Conservation (phyloP, 2,329 filamentous ascomycete genomes). For the Hymenoscyphus repandus region DNA sequence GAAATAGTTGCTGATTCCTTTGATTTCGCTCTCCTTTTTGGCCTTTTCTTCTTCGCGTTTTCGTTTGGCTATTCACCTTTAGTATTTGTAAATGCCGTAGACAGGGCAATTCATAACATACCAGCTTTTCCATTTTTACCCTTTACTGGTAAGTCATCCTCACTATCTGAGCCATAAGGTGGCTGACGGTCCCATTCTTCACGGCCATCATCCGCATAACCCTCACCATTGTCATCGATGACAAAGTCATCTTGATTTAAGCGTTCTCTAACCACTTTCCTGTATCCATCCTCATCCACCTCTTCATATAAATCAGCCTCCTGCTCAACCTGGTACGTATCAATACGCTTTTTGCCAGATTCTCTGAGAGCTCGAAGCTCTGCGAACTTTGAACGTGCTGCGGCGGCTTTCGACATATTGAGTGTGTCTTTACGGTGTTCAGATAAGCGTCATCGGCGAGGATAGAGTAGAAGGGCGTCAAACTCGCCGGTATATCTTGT, state of each 20-base stretch:
- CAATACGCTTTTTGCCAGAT: conserved; percentile 85
- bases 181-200: conserved; percentile 76
- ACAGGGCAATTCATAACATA: conserved; percentile 13
- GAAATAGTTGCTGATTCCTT: conserved; percentile 93
- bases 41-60: conserved; percentile 84
- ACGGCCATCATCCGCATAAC: conserved; percentile 92
- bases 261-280: conserved; percentile 85
- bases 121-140: conserved; percentile 45
- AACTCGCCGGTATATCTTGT: not conserved
- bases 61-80: conserved; percentile 60
- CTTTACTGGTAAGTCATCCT: conserved; percentile 52
- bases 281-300: conserved; percentile 95
- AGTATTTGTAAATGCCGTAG: not conserved
- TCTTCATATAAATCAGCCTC: conserved; percentile 87
- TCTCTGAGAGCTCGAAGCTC: conserved; percentile 80
- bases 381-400: conserved; percentile 49
- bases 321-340: conserved; percentile 81
- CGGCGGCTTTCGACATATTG: conserved; percentile 31
- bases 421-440: conserved; percentile 2
- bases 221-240: conserved; percentile 95
- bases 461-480: not conserved
- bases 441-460: conserved; percentile 13
- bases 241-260: conserved; percentile 96
- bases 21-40: conserved; percentile 80
- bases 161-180: conserved; percentile 69